Base-by-base conservation (phyloP, 805 yeast genomes). In the Ogataea sp. region DNA sequence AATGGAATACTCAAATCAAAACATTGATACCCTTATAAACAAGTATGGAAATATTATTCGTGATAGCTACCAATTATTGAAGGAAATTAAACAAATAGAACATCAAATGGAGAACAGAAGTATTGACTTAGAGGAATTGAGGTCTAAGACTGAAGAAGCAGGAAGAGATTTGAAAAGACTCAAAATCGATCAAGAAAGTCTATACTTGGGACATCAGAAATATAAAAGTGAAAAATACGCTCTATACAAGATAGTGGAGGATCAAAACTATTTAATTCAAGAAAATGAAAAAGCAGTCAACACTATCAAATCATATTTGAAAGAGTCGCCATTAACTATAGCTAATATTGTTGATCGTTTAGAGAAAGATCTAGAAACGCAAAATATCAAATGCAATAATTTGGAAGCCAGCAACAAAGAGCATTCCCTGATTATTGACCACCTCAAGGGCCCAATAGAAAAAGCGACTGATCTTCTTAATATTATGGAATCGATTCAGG, bases 181-280 rank as follows among this genome's bases (percentile, higher is more conserved):
- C 43, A 81, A 80, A 44, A 70, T 65, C 35, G 57, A 71, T 2
- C 93, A 85, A 53, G 85, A 83, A 50, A 56, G 67, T 11, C 61
- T 83, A 36, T 71, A 81, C 0, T 50, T 62, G 11, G 87, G 81
- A 45, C 85, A 82, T 52, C 65, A 70, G 20, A 71, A 68, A 34
- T 84, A 84, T 58, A 81, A 78, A 57, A 60, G 68, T 15, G 78
- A 78, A 37, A 85, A 84, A 54, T 60, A 65, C n/a, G 59, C 71
- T 31, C 55, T 82, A 39, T 67, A 79, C 15, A 72, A 73, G 35
- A 72, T 75, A 40, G 56, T 82, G 8, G 86, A 83, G 47, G 79
- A 78, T 43, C 70, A 72, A 40, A 76, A 73, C 41, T 78, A 73
- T 40, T 58, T 78, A 32, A 62, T 77, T 15, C 59, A 73, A 13